These are phyloP conservation scores for Fusarium pininemorale DNA, from an alignment of 2,329 filamentous ascomycete species.

Conservation along the genomic window DNA sequence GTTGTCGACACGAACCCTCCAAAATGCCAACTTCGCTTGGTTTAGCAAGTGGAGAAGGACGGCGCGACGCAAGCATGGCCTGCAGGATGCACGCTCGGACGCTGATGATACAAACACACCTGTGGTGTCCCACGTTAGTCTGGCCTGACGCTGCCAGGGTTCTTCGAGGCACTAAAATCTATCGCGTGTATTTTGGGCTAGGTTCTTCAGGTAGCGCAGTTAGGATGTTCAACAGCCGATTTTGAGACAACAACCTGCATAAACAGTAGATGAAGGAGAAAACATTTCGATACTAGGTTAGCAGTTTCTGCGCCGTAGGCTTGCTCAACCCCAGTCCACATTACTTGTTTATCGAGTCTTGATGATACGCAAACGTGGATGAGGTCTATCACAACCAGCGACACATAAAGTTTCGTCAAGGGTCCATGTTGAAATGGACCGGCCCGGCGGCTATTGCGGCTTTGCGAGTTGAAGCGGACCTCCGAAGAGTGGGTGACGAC, in stretches of 20 bases:
- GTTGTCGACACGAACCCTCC: slow-evolving; percentile 36
- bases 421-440: slow-evolving; percentile 34
- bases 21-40: slow-evolving; percentile 27
- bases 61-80: slow-evolving; percentile 39
- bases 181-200: slow-evolving; percentile 27
- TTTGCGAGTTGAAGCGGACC: slow-evolving; percentile 27
- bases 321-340: not conserved
- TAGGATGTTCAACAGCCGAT: slow-evolving; percentile 17
- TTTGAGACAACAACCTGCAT: slow-evolving; percentile 26
- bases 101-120: slow-evolving; percentile 27
- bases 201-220: slow-evolving; percentile 28
- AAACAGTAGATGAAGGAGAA: not conserved
- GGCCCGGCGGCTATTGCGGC: slow-evolving; percentile 45
- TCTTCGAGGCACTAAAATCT: slow-evolving; percentile 14
- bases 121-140: not conserved
- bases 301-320: slow-evolving; percentile 14
- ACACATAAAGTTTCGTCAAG: slow-evolving; percentile 17
- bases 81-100: slow-evolving; percentile 42
- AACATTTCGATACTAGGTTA: slow-evolving; percentile 6
- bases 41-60: slow-evolving; percentile 26
- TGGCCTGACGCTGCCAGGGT: slow-evolving; percentile 12
- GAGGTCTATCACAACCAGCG: not conserved
- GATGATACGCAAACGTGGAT: not conserved
- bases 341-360: not conserved
- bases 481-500: slow-evolving; percentile 28